A percentile compares a stretch with the other conserved stretches of the same genome.
These are phyloP conservation scores for Mucor plumbeus DNA, from an alignment of 371 early-diverging fungal genomes.

Conservation along the genomic window DNA sequence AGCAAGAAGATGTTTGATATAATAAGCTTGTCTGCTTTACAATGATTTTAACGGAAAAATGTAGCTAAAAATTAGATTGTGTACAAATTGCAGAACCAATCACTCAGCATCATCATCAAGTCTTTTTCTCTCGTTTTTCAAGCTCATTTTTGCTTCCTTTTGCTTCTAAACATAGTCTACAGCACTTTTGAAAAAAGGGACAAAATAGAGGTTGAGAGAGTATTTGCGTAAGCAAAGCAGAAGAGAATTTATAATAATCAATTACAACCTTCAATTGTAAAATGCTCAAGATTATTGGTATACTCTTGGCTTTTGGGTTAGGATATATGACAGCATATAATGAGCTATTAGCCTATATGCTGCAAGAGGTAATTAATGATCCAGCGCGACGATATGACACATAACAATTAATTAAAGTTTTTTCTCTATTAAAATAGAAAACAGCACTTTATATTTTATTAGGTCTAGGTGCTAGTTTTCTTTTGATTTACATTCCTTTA, in stretches of 20 bases:
- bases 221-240: not conserved
- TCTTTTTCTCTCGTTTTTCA: too few species aligned
- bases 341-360: slow-evolving; percentile 21
- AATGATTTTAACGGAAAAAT: too few species aligned
- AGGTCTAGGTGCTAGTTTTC: slow-evolving; percentile 18
- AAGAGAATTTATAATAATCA: not conserved
- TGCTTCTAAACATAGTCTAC: not conserved
- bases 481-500: slow-evolving; percentile 30
- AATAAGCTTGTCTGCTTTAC: too few species aligned
- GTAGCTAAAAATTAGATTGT: too few species aligned
- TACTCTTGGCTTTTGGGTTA: slow-evolving; percentile 31
- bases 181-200: too few species aligned
- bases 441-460: slow-evolving; percentile 15
- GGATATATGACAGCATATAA: slow-evolving; percentile 37
- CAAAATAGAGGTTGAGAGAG: not conserved
- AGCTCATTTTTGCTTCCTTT: not conserved
- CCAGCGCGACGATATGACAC: not conserved
- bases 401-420: not conserved
- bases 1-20: too few species aligned
- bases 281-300: slow-evolving; percentile 16
- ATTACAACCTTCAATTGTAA: not conserved
- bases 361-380: slow-evolving; percentile 22
- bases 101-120: too few species aligned
- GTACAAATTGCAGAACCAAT: too few species aligned
- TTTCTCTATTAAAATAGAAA: slow-evolving; percentile 13